Evolutionary conservation across 768 basidiomycete genomes (phyloP).

Genomic region (Calocera cornea): DNA sequence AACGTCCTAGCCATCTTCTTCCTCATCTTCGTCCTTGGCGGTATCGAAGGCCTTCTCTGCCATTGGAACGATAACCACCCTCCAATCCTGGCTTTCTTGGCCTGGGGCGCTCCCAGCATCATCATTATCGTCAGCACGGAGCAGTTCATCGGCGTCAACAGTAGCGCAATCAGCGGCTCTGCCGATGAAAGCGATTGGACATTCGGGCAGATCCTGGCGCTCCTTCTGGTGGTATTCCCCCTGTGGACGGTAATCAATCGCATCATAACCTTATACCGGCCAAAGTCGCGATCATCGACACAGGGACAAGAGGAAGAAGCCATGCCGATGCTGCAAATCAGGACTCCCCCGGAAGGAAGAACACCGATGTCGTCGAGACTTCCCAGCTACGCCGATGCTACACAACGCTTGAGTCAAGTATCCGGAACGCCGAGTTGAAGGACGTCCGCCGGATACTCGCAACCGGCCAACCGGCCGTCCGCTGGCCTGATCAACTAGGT

Average conservation of each 20-base stretch:
- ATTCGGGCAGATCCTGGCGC: background rate
- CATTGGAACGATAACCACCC: background rate
- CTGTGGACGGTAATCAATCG: background rate
- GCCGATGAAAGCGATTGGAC: background rate
- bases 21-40: background rate
- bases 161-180: background rate
- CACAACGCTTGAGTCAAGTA: too few relatives aligned
- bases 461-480: too few relatives aligned
- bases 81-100: background rate
- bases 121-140: background rate
- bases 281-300: background rate
- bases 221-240: background rate
- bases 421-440: too few relatives aligned
- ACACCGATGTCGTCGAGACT: too few relatives aligned
- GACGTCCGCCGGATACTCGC: too few relatives aligned
- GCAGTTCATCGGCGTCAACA: background rate
- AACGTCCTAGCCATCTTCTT: background rate
- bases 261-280: background rate
- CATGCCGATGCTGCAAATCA: too few relatives aligned
- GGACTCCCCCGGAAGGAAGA: too few relatives aligned
- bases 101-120: background rate
- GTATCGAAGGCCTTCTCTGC: background rate
- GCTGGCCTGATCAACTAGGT: too few relatives aligned
- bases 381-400: too few relatives aligned
- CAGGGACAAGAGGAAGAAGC: background rate